These are phyloP conservation scores for Plasmodium vivax DNA, from an alignment of 169 alveolate species.

Conservation along the genomic window DNA sequence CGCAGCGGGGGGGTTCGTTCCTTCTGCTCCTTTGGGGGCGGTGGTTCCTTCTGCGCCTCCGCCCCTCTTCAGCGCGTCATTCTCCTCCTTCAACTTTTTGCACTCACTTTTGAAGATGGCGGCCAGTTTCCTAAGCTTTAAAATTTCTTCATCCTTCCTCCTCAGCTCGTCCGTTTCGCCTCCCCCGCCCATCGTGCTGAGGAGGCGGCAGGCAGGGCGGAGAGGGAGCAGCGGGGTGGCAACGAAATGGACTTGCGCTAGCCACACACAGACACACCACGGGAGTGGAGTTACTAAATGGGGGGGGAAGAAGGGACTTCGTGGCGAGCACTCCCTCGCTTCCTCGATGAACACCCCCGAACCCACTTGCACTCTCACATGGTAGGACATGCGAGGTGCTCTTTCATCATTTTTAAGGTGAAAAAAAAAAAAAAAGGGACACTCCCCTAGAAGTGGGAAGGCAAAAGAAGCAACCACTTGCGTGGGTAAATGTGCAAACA, in stretches of 20 bases:
- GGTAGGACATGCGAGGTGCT: not conserved
- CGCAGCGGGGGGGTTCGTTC: not conserved
- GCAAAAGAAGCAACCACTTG: not conserved
- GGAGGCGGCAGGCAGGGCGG: not conserved
- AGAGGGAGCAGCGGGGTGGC: not conserved
- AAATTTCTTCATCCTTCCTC: slow-evolving; percentile 54
- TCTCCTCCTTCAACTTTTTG: slow-evolving; percentile 71
- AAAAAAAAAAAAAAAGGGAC: not conserved
- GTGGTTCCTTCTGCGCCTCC: not conserved
- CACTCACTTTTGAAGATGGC: slow-evolving; percentile 59
- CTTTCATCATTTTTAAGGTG: not conserved
- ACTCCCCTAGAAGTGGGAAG: not conserved
- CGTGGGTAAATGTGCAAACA: not conserved
- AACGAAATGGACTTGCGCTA: not conserved
- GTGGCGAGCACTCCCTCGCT: not conserved
- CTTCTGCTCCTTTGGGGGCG: not conserved
- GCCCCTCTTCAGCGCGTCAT: slow-evolving; percentile 15
- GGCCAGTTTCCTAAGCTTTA: slow-evolving; percentile 42
- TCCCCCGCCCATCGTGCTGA: not conserved
- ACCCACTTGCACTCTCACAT: not conserved
- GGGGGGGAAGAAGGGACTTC: not conserved
- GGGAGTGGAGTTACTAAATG: too few relatives aligned
- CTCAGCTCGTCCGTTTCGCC: not conserved
- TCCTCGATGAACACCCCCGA: not conserved
- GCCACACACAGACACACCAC: not conserved